Evolutionary conservation across 306 rosid species (phyloP), one percentile per base, ranked within the genome.

Genomic region (Prunus mume): DNA sequence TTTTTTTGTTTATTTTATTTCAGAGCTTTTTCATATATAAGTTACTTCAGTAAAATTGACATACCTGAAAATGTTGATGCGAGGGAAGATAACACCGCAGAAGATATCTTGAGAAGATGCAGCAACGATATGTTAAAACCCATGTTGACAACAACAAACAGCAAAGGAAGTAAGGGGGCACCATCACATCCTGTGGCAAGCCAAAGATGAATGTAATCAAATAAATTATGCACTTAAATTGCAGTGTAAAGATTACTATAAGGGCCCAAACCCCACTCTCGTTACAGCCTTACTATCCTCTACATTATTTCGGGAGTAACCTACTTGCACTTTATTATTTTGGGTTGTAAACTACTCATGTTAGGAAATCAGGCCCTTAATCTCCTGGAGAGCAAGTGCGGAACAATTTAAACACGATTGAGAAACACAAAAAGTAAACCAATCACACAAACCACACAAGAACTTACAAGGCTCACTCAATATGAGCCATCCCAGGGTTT

Each of bases 21-120:
- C 43, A 2, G 12, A 58, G 38, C 25, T n/a, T 34, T 64, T 34
- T 64, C 15, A 2, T 64, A 41, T 60, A 3, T 34, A 34, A 51
- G 28, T 14, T 46, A 60, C 5, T 6, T 60, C 14, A 24, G 46
- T 52, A 80, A 75, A 81, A 70, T 24, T 25, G 1, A 57, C 77
- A 58, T 85, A 93, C 98, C 98, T 83, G 96, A 88, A 84, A 93
- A 88, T 54, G 98, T 93, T 49, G 97, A 88, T 72, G 98, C 97
- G 54, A 93, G 97, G 76, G 85, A 84, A 77, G 97, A 91, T 80
- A 91, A 88, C 82, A 93, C 96, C 34, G 96, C 98, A 6, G 98
- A 93, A 64, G 97, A 93, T 80, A 93, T 91, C 87, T 91, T 90
- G 61, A 90, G 90, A 74, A 93, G 98, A 82, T 91, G 93, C 72